Conservation (phyloP, 139 green algal genomes). For the Penium margaritaceum region DNA sequence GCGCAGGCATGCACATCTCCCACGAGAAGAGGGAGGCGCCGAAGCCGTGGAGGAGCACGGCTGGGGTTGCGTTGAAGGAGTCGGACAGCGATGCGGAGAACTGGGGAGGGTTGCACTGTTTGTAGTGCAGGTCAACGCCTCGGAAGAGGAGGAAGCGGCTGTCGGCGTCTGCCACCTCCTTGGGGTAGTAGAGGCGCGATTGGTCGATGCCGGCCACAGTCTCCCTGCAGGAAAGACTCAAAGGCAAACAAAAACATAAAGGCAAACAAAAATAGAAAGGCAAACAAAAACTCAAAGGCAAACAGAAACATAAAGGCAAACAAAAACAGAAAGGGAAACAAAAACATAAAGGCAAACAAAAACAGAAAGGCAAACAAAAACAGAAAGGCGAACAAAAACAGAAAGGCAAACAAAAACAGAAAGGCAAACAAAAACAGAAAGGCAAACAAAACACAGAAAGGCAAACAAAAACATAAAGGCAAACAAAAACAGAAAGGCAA, state of each 20-base stretch:
- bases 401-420: too few species aligned
- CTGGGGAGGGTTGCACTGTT: not conserved
- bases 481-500: too few species aligned
- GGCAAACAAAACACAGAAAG: too few species aligned
- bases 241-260: not conserved
- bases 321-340: too few species aligned
- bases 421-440: too few species aligned
- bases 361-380: too few species aligned
- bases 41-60: slow-evolving; percentile 31
- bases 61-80: not conserved
- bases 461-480: too few species aligned
- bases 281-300: too few species aligned
- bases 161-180: slow-evolving; percentile 16
- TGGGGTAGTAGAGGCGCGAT: not conserved
- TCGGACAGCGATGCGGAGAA: not conserved
- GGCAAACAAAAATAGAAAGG: too few species aligned
- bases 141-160: slow-evolving; percentile 15
- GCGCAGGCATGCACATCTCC: slow-evolving; percentile 8
- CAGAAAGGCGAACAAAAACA: too few species aligned
- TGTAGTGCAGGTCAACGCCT: slow-evolving; percentile 30
- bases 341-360: too few species aligned
- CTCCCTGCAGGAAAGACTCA: not conserved
- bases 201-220: slow-evolving; percentile 14
- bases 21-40: slow-evolving; percentile 28
- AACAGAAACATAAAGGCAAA: too few species aligned